Conservation (phyloP, 1,284 basidiomycete genomes). For the Moesziomyces globuligerus region DNA sequence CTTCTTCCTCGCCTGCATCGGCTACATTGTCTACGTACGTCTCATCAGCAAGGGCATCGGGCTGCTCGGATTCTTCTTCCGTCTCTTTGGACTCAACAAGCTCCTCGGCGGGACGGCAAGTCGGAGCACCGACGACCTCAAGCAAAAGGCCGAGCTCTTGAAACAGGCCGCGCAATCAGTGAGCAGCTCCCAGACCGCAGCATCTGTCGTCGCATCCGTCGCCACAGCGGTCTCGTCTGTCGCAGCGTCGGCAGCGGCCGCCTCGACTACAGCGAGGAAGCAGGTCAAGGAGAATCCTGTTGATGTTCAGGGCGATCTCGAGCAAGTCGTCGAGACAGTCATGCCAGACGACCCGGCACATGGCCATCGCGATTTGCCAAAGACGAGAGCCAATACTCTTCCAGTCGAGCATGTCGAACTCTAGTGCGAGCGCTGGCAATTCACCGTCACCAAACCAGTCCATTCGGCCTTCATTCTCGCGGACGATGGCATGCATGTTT, state of each 20-base stretch:
- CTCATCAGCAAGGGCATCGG: slow-evolving; percentile 57
- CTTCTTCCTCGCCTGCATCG: slow-evolving; percentile 61
- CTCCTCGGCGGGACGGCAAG: slow-evolving; percentile 28
- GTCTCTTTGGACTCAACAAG: slow-evolving; percentile 36
- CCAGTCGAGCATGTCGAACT: slow-evolving; percentile 39
- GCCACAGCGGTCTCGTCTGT: slow-evolving; percentile 20
- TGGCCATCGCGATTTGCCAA: slow-evolving; percentile 4
- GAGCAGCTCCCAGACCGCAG: neutral
- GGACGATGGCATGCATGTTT: too few species aligned
- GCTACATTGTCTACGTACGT: slow-evolving; percentile 63
- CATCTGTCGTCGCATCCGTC: slow-evolving; percentile 12
- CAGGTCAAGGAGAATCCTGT: slow-evolving; percentile 16
- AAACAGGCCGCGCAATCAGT: slow-evolving; percentile 11
- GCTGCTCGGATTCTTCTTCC: slow-evolving; percentile 45
- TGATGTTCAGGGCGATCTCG: slow-evolving; percentile 33
- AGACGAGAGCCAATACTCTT: slow-evolving; percentile 21
- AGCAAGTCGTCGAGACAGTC: slow-evolving; percentile 20
- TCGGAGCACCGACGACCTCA: slow-evolving; percentile 15
- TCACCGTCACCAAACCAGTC: too few species aligned
- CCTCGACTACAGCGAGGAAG: slow-evolving; percentile 11
- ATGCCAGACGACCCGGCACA: slow-evolving; percentile 12
- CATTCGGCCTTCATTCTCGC: too few species aligned
- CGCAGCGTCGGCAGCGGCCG: slow-evolving; percentile 11
- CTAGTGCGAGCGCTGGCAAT: slow-evolving; percentile 1
- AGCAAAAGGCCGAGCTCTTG: slow-evolving; percentile 31